These are phyloP conservation scores for Clonostachys sp. DNA, from an alignment of 2,329 filamentous ascomycete genomes.

Conservation along the genomic window DNA sequence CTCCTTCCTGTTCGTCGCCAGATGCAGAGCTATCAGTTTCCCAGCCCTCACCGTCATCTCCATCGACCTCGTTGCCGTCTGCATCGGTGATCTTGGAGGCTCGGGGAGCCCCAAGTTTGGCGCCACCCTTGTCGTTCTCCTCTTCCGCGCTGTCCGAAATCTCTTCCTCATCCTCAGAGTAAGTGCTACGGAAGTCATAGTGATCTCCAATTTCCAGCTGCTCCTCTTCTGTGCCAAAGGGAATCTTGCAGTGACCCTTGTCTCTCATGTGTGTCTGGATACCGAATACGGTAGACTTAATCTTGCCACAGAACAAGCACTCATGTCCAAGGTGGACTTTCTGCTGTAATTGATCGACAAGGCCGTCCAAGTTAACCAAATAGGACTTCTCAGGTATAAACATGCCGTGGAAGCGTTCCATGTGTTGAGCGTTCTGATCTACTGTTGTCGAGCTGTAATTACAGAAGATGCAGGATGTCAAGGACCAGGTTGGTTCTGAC, in stretches of 20 bases:
- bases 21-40: constrained; percentile 93
- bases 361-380: constrained; percentile 74
- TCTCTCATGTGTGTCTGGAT: constrained; percentile 97
- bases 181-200: constrained; percentile 95
- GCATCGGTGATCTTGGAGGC: constrained; percentile 43
- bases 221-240: constrained; percentile 81
- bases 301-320: constrained; percentile 84
- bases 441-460: constrained; percentile 76
- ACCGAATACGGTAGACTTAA: constrained; percentile 72
- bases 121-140: constrained; percentile 50
- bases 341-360: constrained; percentile 72
- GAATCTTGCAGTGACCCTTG: constrained; percentile 94
- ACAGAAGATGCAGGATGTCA: constrained; percentile 79
- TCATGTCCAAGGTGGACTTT: constrained; percentile 78
- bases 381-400: constrained; percentile 90
- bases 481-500: constrained; percentile 31
- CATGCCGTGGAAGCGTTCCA: constrained; percentile 91
- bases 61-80: constrained; percentile 43
- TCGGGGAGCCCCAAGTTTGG: constrained; percentile 65
- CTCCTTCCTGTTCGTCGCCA: constrained; percentile 69
- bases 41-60: constrained; percentile 72
- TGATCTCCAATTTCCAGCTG: constrained; percentile 93
- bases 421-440: constrained; percentile 76
- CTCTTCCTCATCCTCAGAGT: constrained; percentile 72
- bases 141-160: constrained; percentile 44